Conservation (phyloP, 306 rosid species). For the Dryas octopetala region DNA sequence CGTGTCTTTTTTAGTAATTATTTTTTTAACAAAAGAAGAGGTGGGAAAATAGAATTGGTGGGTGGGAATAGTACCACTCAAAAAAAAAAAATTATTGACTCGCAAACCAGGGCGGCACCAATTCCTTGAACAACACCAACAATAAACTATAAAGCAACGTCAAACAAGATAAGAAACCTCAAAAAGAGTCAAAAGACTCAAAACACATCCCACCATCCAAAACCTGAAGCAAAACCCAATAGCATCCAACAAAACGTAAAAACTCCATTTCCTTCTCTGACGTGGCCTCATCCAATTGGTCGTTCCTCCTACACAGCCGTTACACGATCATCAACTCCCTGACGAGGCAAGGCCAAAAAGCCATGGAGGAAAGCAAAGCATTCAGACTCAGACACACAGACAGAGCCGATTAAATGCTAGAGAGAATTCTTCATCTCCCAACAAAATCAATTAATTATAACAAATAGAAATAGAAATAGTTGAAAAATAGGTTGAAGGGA, state of each 20-base stretch:
- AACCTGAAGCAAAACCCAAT: neutral
- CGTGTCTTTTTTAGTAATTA: too few species aligned
- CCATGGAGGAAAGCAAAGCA: neutral
- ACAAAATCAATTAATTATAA: neutral
- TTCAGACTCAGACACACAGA: neutral
- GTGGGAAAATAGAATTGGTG: too few species aligned
- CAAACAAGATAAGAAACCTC: neutral
- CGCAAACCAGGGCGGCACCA: neutral
- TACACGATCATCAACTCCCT: neutral
- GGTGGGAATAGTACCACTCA: too few species aligned
- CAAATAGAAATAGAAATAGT: neutral
- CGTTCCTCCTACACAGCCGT: neutral
- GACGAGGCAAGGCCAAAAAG: neutral
- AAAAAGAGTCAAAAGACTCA: too few species aligned
- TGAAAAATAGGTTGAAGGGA: neutral
- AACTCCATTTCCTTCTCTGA: too few species aligned
- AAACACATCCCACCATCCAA: neutral
- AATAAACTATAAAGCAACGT: neutral
- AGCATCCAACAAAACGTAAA: neutral
- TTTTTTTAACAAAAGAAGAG: too few species aligned
- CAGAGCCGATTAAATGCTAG: neutral
- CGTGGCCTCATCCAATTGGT: slow-evolving; percentile 10
- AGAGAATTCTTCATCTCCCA: neutral
- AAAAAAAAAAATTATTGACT: neutral
- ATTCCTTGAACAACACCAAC: neutral